A percentile compares a stretch with the other conserved stretches of the same genome.
phyloP scores from a whole-genome alignment of 805 yeast species.

The Citeromyces nyonsensis region DNA sequence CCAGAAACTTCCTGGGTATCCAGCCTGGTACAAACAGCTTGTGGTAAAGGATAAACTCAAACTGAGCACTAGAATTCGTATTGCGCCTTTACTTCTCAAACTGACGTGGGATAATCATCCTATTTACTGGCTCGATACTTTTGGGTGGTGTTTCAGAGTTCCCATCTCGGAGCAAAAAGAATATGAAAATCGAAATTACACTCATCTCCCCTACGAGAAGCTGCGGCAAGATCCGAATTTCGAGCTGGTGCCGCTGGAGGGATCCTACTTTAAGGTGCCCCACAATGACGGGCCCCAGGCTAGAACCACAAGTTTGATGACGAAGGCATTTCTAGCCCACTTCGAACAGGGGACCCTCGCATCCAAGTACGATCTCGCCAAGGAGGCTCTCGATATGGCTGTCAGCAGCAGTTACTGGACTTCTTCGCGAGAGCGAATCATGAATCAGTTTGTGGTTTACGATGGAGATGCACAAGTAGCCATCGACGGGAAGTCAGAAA shows the following conservation, averaged over 20 bases:
- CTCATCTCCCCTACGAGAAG: conserved; percentile 6
- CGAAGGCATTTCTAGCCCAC: conserved; percentile 55
- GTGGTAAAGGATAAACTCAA: conserved; percentile 24
- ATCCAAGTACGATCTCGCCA: conserved; percentile 60
- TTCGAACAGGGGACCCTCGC: conserved; percentile 64
- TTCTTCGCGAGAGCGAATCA: conserved; percentile 74
- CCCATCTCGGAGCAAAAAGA: conserved; percentile 19
- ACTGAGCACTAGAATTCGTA: conserved; percentile 57
- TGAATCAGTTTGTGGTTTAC: conserved; percentile 73
- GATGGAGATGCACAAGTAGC: conserved; percentile 12
- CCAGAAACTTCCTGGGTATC: conserved; percentile 80
- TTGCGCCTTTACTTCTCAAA: conserved; percentile 61
- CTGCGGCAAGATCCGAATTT: conserved; percentile 5
- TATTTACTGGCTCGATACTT: conserved; percentile 57
- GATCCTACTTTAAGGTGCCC: conserved; percentile 51
- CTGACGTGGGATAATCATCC: conserved; percentile 81
- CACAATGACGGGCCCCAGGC: conserved; percentile 73
- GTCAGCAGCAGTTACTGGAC: conserved; percentile 86
- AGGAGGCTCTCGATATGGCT: conserved; percentile 63
- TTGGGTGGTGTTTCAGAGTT: conserved; percentile 85
- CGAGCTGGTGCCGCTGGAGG: conserved; percentile 3
- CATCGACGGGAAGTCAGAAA: conserved; percentile 3
- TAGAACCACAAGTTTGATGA: conserved; percentile 61
- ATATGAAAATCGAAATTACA: conserved; percentile 22
- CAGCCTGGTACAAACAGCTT: conserved; percentile 78